Conservation (phyloP, 176 grass and related monocot genomes). For the Panicum miliaceum region DNA sequence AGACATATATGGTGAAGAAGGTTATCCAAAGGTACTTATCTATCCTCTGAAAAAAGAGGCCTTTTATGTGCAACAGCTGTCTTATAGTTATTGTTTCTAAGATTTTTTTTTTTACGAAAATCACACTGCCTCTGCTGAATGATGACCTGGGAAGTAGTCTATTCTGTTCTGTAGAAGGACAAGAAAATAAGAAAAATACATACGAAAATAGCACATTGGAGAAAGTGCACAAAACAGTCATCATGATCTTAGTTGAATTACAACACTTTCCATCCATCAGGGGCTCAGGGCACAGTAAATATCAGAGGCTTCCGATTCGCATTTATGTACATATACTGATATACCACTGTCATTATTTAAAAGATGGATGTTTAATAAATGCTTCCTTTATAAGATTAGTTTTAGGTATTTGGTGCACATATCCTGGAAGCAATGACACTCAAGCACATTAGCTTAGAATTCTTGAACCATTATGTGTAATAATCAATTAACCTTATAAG, state of each 20-base stretch:
- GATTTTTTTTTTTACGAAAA: background rate
- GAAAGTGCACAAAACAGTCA: background rate
- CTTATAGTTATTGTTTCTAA: slow-evolving; percentile 3
- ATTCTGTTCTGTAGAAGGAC: background rate
- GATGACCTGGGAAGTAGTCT: background rate
- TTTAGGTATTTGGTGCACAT: slow-evolving; percentile 22
- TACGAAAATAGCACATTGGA: background rate
- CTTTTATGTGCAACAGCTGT: background rate
- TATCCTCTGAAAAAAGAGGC: background rate
- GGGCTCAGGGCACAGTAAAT: background rate
- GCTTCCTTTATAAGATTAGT: background rate
- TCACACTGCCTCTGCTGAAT: background rate
- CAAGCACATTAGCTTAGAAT: background rate
- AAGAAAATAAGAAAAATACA: background rate
- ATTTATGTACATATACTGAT: background rate
- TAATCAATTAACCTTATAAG: background rate
- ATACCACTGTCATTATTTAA: background rate
- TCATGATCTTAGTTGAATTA: background rate
- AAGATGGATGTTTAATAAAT: background rate
- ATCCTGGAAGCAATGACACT: background rate
- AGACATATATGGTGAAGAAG: slow-evolving; percentile 89
- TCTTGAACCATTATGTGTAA: background rate
- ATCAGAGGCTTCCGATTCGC: background rate
- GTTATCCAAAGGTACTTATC: slow-evolving; percentile 84
- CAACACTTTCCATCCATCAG: background rate